Evolutionary conservation across 2,329 filamentous ascomycete species (phyloP).

Genomic region (Knufia petricola): DNA sequence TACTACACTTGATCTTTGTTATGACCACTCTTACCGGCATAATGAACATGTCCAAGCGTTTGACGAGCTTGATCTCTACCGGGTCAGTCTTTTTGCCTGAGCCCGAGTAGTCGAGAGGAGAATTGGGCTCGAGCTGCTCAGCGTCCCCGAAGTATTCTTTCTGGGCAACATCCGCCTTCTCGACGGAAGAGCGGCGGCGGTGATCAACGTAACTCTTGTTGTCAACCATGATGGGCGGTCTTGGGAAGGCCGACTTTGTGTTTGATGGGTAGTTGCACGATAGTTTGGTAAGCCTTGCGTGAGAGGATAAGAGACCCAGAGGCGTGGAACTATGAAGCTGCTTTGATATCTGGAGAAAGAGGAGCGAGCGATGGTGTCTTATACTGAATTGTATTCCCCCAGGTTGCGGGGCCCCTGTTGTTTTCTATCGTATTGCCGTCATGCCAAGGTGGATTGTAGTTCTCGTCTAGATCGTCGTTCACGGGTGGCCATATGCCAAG

Average conservation of each 20-base stretch:
- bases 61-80: slow-evolving; percentile 30
- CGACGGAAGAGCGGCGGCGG: not conserved
- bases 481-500: not conserved
- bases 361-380: not conserved
- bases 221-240: not conserved
- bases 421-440: too few species aligned
- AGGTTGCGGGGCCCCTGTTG: too few species aligned
- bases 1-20: too few species aligned
- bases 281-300: too few species aligned
- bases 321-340: not conserved
- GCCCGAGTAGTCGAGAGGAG: slow-evolving; percentile 31
- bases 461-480: not conserved
- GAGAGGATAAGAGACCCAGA: too few species aligned
- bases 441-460: not conserved
- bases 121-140: slow-evolving; percentile 6
- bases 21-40: too few species aligned
- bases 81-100: slow-evolving; percentile 33
- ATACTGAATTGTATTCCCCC: too few species aligned
- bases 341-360: not conserved
- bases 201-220: not conserved
- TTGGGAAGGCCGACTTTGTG: too few species aligned
- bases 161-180: not conserved
- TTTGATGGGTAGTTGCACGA: too few species aligned
- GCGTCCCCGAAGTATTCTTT: not conserved
- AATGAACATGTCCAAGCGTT: slow-evolving; percentile 30